Percentiles rank a stretch among this genome's conserved stretches.
Conservation (phyloP, 2,329 filamentous ascomycete species). For the Clarireedia homoeocarpa region DNA sequence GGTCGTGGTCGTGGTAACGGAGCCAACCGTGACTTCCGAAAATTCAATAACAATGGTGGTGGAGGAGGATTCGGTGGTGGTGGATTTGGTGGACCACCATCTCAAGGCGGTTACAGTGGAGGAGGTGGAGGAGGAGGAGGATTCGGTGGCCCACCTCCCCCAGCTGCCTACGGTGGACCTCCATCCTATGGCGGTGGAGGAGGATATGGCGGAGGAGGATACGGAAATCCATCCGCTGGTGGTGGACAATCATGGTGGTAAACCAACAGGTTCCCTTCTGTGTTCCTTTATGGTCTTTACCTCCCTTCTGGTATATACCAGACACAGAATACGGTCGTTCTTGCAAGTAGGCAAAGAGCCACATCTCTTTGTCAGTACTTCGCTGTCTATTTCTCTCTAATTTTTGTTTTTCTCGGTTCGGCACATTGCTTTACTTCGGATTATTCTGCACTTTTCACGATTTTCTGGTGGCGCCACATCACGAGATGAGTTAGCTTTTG, state of each 20-base stretch:
- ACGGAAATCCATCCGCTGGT: conserved; percentile 46
- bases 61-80: conserved; percentile 44
- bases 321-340: conserved; percentile 25
- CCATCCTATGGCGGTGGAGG: conserved; percentile 42
- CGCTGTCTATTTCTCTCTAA: conserved; percentile 11
- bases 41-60: conserved; percentile 51
- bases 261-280: conserved; percentile 20
- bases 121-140: conserved; percentile 52
- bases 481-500: conserved; percentile 23
- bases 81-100: conserved; percentile 36
- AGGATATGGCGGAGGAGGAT: conserved; percentile 43
- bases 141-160: conserved; percentile 47
- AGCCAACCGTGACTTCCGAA: conserved; percentile 85
- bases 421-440: conserved; percentile 16
- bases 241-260: conserved; percentile 50
- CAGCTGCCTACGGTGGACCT: conserved; percentile 45
- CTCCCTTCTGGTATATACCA: conserved; percentile 18
- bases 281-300: conserved; percentile 17
- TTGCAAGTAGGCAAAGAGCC: conserved; percentile 19
- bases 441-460: conserved; percentile 21
- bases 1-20: conserved; percentile 64
- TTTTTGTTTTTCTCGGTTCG: conserved; percentile 12
- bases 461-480: conserved; percentile 26
- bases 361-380: conserved; percentile 15
- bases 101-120: conserved; percentile 36